Percentiles rank a stretch among this genome's conserved stretches.
phyloP scores from a whole-genome alignment of 1,284 basidiomycete genomes.

The Vanrija sp. region DNA sequence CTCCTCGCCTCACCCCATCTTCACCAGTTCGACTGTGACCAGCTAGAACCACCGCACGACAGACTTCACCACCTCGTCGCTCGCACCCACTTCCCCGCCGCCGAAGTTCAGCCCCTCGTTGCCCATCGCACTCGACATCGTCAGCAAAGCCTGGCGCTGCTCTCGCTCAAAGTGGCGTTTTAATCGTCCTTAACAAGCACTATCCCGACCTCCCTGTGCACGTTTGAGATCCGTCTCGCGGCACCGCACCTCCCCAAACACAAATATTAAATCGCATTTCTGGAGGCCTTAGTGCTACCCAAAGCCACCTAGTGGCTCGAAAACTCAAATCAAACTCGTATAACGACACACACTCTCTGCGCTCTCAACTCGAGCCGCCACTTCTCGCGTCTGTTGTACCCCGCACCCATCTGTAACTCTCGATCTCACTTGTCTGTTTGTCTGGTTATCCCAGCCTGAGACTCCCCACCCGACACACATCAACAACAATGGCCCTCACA shows the following conservation, averaged over 20 bases:
- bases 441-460: not conserved
- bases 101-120: not conserved
- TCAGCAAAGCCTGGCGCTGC: not conserved
- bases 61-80: conserved; percentile 35
- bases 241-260: conserved; percentile 34
- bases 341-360: too few relatives aligned
- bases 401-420: not conserved
- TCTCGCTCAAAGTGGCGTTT: conserved; percentile 31
- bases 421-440: not conserved
- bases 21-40: not conserved
- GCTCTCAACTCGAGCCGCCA: not conserved
- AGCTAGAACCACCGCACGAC: conserved; percentile 15
- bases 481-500: not conserved
- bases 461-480: too few relatives aligned
- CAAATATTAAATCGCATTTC: not conserved
- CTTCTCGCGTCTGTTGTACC: conserved; percentile 1
- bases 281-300: not conserved
- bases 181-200: conserved; percentile 23
- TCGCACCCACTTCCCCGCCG: not conserved
- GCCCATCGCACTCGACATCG: not conserved
- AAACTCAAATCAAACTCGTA: not conserved
- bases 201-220: conserved; percentile 48
- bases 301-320: not conserved
- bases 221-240: conserved; percentile 49
- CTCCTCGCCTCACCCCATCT: conserved; percentile 44